Base-by-base conservation (phyloP, 108 stramenopile genomes). In the Nitzschia putrida region DNA sequence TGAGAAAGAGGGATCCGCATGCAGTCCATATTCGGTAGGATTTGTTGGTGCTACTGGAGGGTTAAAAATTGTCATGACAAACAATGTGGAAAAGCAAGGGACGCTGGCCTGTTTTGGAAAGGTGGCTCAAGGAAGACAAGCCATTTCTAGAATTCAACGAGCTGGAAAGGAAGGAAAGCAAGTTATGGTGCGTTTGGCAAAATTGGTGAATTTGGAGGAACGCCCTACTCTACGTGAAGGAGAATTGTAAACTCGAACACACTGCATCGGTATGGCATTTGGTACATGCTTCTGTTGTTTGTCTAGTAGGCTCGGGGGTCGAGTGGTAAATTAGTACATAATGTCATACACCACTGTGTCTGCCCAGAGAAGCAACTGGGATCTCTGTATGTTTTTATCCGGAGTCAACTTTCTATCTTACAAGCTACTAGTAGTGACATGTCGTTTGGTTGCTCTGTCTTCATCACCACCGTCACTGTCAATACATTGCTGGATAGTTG, bases 31-130 rank as follows among this genome's bases (percentile, higher is more conserved):
- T 38, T 66, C 65, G 1, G 53, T 66, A 14, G 65, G 65, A 9
- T 66, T 66, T 66, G 53, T 66, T 11, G 65, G 65, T 21, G 26
- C 51, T n/a, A 53, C 23, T 29, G 52, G 52, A 38, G 53, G 51
- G 14, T 26, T 66, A 14, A 63, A 63, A 22, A 63, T 63, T 16
- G 44, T 63, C 42, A 63, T 63, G 61, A 63, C 61, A 22, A 63
- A 47, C 44, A 43, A 63, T 45, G 44, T 39, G 18, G 14, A 16
- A 37, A 63, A 63, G 24, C 61, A 63, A 44, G 61, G 61, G n/a
- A 45, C 22, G 4, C 22, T 63, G 44, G 61, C 61, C 12, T 63
- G 61, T 47, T 63, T 63, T 63, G 61, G 61, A 47, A 63, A 38
- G n/a, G 44, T 63, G 44, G 44, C 61, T 23, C 61, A 63, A 47